Percentiles rank a stretch among this genome's conserved stretches.
Evolutionary conservation across 2,329 filamentous ascomycete species (phyloP).

Genomic region (Monosporascus sp.): DNA sequence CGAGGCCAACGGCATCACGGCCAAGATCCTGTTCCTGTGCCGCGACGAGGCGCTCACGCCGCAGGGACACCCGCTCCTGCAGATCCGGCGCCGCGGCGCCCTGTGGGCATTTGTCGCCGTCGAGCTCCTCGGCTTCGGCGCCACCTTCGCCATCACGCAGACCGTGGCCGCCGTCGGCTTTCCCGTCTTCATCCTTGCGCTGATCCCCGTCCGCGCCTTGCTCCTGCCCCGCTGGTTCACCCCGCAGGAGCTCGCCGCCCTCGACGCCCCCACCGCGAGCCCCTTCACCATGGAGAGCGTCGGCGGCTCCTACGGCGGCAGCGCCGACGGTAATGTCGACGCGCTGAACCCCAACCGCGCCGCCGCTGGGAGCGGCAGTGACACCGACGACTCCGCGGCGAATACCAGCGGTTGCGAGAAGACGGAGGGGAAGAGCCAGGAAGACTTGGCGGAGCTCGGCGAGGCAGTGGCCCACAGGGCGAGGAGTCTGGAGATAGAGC

Average conservation of each 20-base stretch:
- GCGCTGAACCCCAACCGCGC: conserved; percentile 4
- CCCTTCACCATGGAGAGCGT: conserved; percentile 73
- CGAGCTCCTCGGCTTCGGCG: conserved; percentile 66
- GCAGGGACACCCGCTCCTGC: conserved; percentile 52
- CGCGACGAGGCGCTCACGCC: conserved; percentile 61
- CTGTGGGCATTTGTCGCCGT: conserved; percentile 68
- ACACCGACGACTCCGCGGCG: background rate
- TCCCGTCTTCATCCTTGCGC: conserved; percentile 65
- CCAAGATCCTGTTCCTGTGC: conserved; percentile 66
- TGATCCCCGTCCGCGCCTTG: conserved; percentile 62
- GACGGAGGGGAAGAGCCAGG: conserved; percentile 21
- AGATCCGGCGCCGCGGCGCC: conserved; percentile 56
- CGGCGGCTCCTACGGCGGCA: conserved; percentile 54
- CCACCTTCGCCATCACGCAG: conserved; percentile 78
- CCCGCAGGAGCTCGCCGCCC: conserved; percentile 51
- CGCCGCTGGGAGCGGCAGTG: conserved; percentile 2
- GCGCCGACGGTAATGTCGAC: conserved; percentile 9
- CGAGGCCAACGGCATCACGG: conserved; percentile 70
- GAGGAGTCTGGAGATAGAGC: conserved; percentile 21
- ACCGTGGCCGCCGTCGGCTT: conserved; percentile 80
- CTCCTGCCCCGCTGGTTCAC: conserved; percentile 60
- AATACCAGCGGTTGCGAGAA: conserved; percentile 2
- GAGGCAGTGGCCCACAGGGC: conserved; percentile 16
- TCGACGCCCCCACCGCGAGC: conserved; percentile 73
- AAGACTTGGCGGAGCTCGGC: conserved; percentile 33